Evolutionary conservation across 257 asterid genomes (phyloP), one percentile per base, ranked within the genome.

Genomic region (Lantana camara): DNA sequence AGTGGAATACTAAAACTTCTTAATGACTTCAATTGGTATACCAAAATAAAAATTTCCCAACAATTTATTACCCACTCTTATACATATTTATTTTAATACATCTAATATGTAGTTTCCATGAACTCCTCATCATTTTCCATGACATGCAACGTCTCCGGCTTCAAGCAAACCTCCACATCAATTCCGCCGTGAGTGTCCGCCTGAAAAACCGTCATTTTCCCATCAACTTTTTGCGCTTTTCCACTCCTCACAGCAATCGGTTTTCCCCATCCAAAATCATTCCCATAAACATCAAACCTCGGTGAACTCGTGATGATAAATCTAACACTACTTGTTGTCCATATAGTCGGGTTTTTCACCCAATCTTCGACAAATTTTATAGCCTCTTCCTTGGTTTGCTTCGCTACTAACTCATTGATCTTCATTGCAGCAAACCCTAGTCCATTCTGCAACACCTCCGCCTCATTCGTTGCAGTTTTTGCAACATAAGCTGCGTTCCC

Each of bases 211-310:
- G 81, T 67, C 14, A 85, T 55, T 51, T 64, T 79, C 30, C 96
- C 96, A 2, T 83, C 80, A 9, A 29, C 40, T 24, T 79, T 77
- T 40, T 69, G 79, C 7, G n/a, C 81, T 1, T 13, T 46, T 0
- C 90, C 96, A 29, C 81, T 75, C 44, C 90, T 61, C 58, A 77
- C 83, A 0, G 82, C 84, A n/a, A n/a, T n/a, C n/a, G n/a, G n/a
- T n/a, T n/a, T n/a, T n/a, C n/a, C n/a, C n/a, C n/a, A n/a, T n/a
- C n/a, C n/a, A n/a, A n/a, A n/a, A n/a, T n/a, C n/a, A n/a, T n/a
- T n/a, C n/a, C n/a, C n/a, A n/a, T n/a, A 83, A 69, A 87, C 82
- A 54, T 79, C 29, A 68, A 74, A 75, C 50, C 89, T 61, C 0
- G 84, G 83, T 7, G 89, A 85, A 35, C 89, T 75, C 14, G 73